Evolutionary conservation across 495 filamentous ascomycete species (phyloP).

Genomic region (Bathelium albidoporum): DNA sequence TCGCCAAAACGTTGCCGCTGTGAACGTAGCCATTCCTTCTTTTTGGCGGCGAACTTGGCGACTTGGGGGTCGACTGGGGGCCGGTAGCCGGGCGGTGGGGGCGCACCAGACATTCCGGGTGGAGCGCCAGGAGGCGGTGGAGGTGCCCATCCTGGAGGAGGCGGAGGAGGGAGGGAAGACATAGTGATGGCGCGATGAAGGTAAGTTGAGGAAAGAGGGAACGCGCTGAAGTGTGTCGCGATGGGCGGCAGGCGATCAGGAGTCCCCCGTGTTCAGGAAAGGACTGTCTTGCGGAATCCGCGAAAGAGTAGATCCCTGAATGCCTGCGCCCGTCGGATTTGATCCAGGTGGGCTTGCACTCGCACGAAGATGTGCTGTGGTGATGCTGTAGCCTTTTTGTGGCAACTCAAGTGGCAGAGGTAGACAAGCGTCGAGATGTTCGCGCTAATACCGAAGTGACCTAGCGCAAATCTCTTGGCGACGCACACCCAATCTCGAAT

Average conservation of each 20-base stretch:
- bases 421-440: neutral
- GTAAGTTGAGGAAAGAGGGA: neutral
- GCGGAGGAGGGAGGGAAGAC: constrained; percentile 61
- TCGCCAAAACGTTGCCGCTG: constrained; percentile 93
- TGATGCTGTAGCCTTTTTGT: neutral
- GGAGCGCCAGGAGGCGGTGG: constrained; percentile 66
- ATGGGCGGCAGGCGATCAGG: neutral
- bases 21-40: constrained; percentile 93
- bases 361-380: neutral
- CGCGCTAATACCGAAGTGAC: neutral
- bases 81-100: constrained; percentile 81
- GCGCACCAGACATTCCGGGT: constrained; percentile 64
- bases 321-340: neutral
- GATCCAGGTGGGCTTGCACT: neutral
- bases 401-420: neutral
- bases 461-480: constrained; percentile 1
- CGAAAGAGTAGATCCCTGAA: neutral
- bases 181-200: constrained; percentile 39
- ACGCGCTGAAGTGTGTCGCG: neutral
- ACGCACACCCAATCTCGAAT: constrained; percentile 1
- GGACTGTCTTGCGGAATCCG: neutral
- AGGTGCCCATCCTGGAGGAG: constrained; percentile 67
- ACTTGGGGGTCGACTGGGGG: constrained; percentile 76
- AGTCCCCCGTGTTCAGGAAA: neutral
- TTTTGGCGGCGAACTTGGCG: constrained; percentile 95